phyloP scores from a whole-genome alignment of 2,329 filamentous ascomycete genomes.

The Beauveria asiatica region DNA sequence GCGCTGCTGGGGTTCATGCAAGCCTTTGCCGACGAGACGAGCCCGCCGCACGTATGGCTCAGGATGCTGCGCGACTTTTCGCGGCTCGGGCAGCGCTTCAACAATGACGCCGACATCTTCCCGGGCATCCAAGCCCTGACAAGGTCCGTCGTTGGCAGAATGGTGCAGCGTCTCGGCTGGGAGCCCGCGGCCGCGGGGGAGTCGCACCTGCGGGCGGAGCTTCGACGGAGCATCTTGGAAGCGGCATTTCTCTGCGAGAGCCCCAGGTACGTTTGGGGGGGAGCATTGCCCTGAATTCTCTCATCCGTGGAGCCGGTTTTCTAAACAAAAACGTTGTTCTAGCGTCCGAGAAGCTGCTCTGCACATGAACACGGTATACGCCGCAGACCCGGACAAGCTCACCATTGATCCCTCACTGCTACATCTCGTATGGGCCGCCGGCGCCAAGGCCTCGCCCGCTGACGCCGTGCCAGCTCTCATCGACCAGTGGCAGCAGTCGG shows the following conservation, averaged over 20 bases:
- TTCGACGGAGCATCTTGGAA: slow-evolving; percentile 72
- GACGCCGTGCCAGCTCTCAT: background rate
- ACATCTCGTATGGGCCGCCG: background rate
- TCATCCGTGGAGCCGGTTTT: background rate
- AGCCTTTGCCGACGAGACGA: slow-evolving; percentile 69
- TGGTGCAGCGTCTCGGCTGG: slow-evolving; percentile 85
- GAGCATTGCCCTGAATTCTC: too few relatives aligned
- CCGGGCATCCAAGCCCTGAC: slow-evolving; percentile 79
- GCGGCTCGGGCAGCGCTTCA: slow-evolving; percentile 74
- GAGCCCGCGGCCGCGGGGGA: slow-evolving; percentile 64
- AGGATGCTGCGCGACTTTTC: slow-evolving; percentile 71
- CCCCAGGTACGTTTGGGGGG: slow-evolving; percentile 46
- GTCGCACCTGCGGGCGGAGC: slow-evolving; percentile 70
- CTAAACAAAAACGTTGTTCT: background rate
- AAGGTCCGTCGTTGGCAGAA: slow-evolving; percentile 63
- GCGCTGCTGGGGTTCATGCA: slow-evolving; percentile 76
- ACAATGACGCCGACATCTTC: slow-evolving; percentile 63
- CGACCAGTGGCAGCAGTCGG: background rate
- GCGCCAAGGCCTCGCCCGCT: background rate
- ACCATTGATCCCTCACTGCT: background rate
- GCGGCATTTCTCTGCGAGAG: slow-evolving; percentile 71
- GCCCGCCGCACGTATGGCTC: slow-evolving; percentile 84
- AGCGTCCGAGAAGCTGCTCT: background rate
- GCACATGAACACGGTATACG: background rate
- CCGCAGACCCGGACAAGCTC: background rate